These are phyloP conservation scores for Wickerhamiella sorbophila DNA, from an alignment of 805 yeast genomes.

Conservation along the genomic window DNA sequence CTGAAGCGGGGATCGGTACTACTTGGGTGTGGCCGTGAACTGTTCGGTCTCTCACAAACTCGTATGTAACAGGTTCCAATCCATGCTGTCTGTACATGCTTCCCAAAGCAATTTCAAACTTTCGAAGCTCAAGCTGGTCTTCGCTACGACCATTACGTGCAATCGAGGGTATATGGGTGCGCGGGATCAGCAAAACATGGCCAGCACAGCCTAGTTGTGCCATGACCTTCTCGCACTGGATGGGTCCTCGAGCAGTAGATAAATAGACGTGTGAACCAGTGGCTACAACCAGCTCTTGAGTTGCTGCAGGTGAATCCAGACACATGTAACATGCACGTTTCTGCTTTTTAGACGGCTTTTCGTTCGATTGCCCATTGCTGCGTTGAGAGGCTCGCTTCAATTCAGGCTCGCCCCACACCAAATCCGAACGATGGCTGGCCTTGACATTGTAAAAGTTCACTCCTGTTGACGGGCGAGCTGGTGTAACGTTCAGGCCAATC, in stretches of 20 bases:
- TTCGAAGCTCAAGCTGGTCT: not conserved
- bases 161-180: not conserved
- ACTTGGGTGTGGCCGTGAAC: constrained; percentile 5
- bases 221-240: not conserved
- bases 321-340: constrained; percentile 3
- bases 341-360: not conserved
- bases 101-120: not conserved
- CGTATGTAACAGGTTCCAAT: not conserved
- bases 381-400: not conserved
- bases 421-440: not conserved
- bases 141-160: not conserved
- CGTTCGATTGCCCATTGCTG: not conserved
- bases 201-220: constrained; percentile 1
- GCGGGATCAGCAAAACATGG: constrained; percentile 2
- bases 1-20: not conserved
- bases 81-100: not conserved
- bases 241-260: constrained; percentile 1
- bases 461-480: not conserved
- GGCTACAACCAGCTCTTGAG: not conserved
- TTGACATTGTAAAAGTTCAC: not conserved
- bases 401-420: constrained; percentile 1
- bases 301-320: not conserved
- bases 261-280: not conserved
- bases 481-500: not conserved
- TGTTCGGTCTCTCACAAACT: constrained; percentile 1